Percentiles rank a stretch among this genome's conserved stretches.
Evolutionary conservation across 164 flowering plant genomes (phyloP).

Genomic region (Nymphaea colorata): DNA sequence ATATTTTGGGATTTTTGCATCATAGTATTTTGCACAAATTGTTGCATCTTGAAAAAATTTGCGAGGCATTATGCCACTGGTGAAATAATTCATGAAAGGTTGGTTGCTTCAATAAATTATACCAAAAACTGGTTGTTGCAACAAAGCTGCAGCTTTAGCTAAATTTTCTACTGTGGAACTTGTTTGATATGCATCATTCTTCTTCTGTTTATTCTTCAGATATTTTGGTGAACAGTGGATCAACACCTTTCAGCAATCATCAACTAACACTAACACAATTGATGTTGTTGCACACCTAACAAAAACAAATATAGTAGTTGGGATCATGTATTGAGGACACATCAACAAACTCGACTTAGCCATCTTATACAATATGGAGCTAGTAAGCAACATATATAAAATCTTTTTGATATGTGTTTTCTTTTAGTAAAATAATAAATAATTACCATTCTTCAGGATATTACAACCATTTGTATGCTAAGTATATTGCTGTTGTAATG

Average conservation of each 20-base stretch:
- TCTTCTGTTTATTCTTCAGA: conserved; percentile 24
- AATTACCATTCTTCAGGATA: conserved; percentile 41
- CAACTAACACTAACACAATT: conserved; percentile 34
- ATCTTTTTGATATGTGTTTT: conserved; percentile 2
- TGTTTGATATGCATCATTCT: neutral
- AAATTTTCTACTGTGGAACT: neutral
- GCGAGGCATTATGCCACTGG: conserved; percentile 85
- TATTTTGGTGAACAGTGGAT: conserved; percentile 68
- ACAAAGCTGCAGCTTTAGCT: conserved; percentile 97
- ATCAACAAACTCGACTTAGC: conserved; percentile 84
- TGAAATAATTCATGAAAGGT: conserved; percentile 71
- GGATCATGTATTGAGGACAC: conserved; percentile 85
- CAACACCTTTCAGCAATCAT: conserved; percentile 56
- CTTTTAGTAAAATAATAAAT: neutral
- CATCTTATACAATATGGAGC: conserved; percentile 89
- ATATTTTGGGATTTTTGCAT: neutral
- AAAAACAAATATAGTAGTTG: conserved; percentile 41
- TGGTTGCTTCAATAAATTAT: conserved; percentile 68
- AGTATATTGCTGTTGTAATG: conserved; percentile 78
- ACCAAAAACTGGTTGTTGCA: conserved; percentile 89
- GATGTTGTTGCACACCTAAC: conserved; percentile 63
- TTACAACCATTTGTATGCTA: conserved; percentile 89
- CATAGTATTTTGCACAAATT: conserved; percentile 89
- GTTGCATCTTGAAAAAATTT: conserved; percentile 69
- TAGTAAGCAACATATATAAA: conserved; percentile 22